phyloP scores from a whole-genome alignment of 768 basidiomycete species.

The Panaeolus papilionaceus region DNA sequence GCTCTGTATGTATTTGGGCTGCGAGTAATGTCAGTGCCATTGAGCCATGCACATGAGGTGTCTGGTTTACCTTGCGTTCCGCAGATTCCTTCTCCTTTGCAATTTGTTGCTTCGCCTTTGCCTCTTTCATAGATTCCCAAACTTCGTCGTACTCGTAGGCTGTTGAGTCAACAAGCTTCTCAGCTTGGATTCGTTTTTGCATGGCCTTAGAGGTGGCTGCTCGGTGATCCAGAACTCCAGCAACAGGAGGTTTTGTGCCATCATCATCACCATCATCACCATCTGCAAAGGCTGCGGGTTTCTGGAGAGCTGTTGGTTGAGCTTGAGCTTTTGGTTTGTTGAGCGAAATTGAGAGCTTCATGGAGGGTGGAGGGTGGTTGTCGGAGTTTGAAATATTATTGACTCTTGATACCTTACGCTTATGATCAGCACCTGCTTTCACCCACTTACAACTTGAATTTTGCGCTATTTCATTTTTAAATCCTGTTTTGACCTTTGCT shows the following conservation, averaged over 20 bases:
- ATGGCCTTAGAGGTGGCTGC: constrained; percentile 65
- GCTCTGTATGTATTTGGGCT: constrained; percentile 94
- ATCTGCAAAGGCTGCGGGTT: constrained; percentile 63
- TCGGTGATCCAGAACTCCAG: constrained; percentile 66
- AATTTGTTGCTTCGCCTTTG: constrained; percentile 75
- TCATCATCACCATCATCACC: constrained; percentile 55
- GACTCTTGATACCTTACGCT: not conserved
- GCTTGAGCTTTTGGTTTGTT: constrained; percentile 61
- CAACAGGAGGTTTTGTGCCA: constrained; percentile 47
- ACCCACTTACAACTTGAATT: not conserved
- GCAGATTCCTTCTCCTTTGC: constrained; percentile 77
- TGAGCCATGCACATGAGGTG: not conserved
- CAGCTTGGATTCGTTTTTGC: constrained; percentile 79
- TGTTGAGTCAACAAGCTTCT: constrained; percentile 77
- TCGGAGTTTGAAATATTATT: constrained; percentile 41
- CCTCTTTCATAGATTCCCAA: constrained; percentile 94
- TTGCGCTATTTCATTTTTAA: not conserved
- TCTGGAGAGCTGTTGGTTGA: constrained; percentile 65
- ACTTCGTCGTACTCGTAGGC: constrained; percentile 97
- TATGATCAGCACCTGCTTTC: not conserved
- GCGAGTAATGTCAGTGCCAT: constrained; percentile 12
- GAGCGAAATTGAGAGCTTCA: constrained; percentile 94
- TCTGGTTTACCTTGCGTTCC: constrained; percentile 69
- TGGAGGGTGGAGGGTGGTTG: constrained; percentile 39
- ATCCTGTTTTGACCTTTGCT: not conserved